Percentiles rank a stretch among this genome's conserved stretches.
phyloP scores from a whole-genome alignment of 805 yeast genomes.

The Starmerella ratchasimensis region DNA sequence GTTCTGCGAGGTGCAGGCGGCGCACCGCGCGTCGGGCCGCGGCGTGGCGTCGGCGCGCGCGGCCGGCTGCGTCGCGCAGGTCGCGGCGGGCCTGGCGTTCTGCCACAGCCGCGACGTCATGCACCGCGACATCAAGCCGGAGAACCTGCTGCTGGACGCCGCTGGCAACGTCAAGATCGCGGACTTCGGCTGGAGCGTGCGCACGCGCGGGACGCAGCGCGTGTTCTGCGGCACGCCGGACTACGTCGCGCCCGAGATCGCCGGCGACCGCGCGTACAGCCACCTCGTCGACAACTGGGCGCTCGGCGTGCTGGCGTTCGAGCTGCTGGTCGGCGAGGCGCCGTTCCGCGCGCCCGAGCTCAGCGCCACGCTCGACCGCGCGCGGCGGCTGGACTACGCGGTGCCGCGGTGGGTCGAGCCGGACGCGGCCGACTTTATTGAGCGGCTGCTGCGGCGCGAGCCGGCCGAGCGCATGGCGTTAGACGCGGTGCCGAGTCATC shows the following conservation, averaged over 20 bases:
- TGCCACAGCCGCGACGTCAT: slow-evolving; percentile 69
- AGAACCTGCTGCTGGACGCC: slow-evolving; percentile 65
- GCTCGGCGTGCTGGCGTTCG: slow-evolving; percentile 73
- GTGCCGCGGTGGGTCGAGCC: slow-evolving; percentile 57
- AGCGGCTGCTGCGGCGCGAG: slow-evolving; percentile 45
- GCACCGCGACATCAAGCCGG: slow-evolving; percentile 91
- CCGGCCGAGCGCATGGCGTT: slow-evolving; percentile 55
- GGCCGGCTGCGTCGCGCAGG: slow-evolving; percentile 62
- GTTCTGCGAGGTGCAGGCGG: slow-evolving; percentile 49
- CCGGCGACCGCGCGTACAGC: slow-evolving; percentile 68
- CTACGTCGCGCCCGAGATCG: slow-evolving; percentile 91
- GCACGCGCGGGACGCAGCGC: slow-evolving; percentile 44
- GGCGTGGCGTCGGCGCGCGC: slow-evolving; percentile 57
- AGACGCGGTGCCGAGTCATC: slow-evolving; percentile 53
- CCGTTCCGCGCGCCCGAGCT: slow-evolving; percentile 80
- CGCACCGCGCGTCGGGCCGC: slow-evolving; percentile 35
- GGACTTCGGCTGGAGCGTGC: slow-evolving; percentile 95
- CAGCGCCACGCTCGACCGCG: slow-evolving; percentile 59
- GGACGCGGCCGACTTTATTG: slow-evolving; percentile 68
- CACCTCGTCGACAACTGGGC: slow-evolving; percentile 83
- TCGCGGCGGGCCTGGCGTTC: slow-evolving; percentile 64
- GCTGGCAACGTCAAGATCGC: slow-evolving; percentile 61
- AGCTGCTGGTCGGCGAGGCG: slow-evolving; percentile 74
- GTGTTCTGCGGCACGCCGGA: slow-evolving; percentile 94
- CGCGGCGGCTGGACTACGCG: slow-evolving; percentile 58